Evolutionary conservation across 2,329 filamentous ascomycete genomes (phyloP).

Genomic region (Arthrobotrys musiformis): DNA sequence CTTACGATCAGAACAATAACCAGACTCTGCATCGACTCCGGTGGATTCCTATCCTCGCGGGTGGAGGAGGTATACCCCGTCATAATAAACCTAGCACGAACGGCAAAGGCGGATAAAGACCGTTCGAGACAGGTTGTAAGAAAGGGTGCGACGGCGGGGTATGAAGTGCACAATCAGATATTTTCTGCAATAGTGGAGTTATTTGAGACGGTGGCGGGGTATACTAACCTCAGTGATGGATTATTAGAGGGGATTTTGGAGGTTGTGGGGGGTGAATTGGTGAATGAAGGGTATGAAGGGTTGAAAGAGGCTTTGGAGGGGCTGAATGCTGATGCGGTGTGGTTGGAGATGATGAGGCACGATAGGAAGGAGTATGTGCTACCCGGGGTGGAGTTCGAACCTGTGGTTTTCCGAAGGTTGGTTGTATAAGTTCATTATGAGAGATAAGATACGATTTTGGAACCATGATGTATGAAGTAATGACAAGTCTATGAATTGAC

Average conservation of each 20-base stretch:
- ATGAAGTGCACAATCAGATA: constrained; percentile 64
- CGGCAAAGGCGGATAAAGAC: constrained; percentile 50
- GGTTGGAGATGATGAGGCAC: constrained; percentile 72
- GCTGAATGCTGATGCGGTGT: constrained; percentile 79
- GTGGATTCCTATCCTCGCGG: constrained; percentile 81
- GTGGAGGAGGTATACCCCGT: constrained; percentile 78
- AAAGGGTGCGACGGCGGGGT: constrained; percentile 28
- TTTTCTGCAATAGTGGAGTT: constrained; percentile 73
- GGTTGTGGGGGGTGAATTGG: constrained; percentile 69
- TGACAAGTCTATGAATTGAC: not conserved
- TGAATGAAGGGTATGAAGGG: constrained; percentile 61
- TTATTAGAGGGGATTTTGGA: constrained; percentile 78
- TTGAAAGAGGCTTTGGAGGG: constrained; percentile 71
- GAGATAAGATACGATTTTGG: too few species aligned
- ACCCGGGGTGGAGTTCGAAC: constrained; percentile 40
- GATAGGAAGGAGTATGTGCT: too few species aligned
- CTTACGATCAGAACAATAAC: constrained; percentile 76
- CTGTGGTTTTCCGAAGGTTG: constrained; percentile 11
- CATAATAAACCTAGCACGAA: constrained; percentile 62
- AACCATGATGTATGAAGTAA: not conserved
- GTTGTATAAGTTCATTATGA: not conserved
- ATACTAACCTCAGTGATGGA: constrained; percentile 74
- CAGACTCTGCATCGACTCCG: constrained; percentile 76
- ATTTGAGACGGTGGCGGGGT: constrained; percentile 71
- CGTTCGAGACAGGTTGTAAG: constrained; percentile 49